phyloP scores from a whole-genome alignment of 2,329 filamentous ascomycete genomes.

The Microcera coccophila region DNA sequence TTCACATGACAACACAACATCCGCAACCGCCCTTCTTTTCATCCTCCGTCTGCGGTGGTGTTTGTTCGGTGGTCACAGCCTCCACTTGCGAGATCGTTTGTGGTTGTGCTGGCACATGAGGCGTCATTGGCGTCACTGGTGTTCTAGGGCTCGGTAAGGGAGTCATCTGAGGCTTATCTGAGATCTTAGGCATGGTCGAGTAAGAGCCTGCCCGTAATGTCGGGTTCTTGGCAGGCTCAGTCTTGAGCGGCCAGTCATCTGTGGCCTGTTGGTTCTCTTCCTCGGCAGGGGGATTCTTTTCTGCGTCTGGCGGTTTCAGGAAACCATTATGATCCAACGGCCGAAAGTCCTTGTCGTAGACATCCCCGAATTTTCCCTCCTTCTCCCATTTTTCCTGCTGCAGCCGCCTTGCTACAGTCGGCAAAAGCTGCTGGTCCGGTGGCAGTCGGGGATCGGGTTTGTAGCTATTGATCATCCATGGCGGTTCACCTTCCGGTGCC shows the following conservation, averaged over 20 bases:
- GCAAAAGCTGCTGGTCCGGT: constrained; percentile 91
- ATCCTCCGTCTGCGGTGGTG: constrained; percentile 24
- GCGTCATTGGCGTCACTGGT: constrained; percentile 35
- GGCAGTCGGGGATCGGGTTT: constrained; percentile 92
- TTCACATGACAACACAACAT: constrained; percentile 52
- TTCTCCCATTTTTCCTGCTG: constrained; percentile 95
- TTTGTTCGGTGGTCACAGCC: constrained; percentile 12
- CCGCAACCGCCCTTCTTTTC: constrained; percentile 45
- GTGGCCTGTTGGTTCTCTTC: constrained; percentile 14
- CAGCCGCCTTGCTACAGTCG: constrained; percentile 84
- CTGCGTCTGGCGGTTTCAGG: constrained; percentile 41
- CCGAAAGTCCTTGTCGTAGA: constrained; percentile 84
- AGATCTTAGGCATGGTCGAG: constrained; percentile 61
- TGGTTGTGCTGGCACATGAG: constrained; percentile 32
- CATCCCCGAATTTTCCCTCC: constrained; percentile 78
- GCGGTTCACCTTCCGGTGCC: constrained; percentile 87
- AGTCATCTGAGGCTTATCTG: constrained; percentile 31
- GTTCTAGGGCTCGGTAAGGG: constrained; percentile 45
- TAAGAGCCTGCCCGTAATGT: constrained; percentile 48
- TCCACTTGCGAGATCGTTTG: constrained; percentile 15
- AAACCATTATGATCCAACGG: constrained; percentile 68
- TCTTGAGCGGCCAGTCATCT: constrained; percentile 59
- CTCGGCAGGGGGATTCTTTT: constrained; percentile 20
- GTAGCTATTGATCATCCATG: constrained; percentile 92
- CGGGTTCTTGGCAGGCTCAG: constrained; percentile 45